Percentiles rank a stretch among this genome's conserved stretches.
These are phyloP conservation scores for Epichloe glyceriae DNA, from an alignment of 2,329 filamentous ascomycete genomes.

Conservation along the genomic window DNA sequence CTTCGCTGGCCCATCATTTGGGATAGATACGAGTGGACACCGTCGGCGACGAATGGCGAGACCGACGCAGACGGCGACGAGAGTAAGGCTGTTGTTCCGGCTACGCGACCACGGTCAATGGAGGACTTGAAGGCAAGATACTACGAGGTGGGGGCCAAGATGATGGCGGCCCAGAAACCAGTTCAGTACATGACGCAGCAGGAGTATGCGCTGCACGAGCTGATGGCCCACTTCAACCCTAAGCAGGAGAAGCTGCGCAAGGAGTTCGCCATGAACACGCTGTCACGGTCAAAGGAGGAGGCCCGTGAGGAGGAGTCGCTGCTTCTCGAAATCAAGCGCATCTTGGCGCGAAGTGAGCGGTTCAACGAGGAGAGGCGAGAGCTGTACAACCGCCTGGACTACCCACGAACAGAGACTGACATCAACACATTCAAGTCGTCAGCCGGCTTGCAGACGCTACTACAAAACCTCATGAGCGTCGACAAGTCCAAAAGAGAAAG, in stretches of 20 bases:
- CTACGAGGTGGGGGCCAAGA: conserved; percentile 71
- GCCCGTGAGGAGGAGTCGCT: conserved; percentile 85
- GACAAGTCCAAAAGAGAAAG: conserved; percentile 86
- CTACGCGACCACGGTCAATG: conserved; percentile 50
- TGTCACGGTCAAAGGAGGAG: conserved; percentile 73
- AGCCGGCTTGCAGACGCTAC: conserved; percentile 62
- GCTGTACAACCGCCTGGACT: conserved; percentile 75
- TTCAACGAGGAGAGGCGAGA: conserved; percentile 83
- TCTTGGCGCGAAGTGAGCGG: conserved; percentile 71
- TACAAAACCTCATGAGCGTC: conserved; percentile 68
- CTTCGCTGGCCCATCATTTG: conserved; percentile 83
- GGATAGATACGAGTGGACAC: conserved; percentile 75
- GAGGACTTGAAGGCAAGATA: conserved; percentile 89
- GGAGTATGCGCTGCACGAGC: conserved; percentile 73
- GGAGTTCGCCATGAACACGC: conserved; percentile 65
- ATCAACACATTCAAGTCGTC: conserved; percentile 71
- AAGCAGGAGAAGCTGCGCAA: conserved; percentile 69
- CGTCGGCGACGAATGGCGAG: conserved; percentile 31
- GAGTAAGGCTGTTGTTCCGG: conserved; percentile 40
- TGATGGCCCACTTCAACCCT: conserved; percentile 77
- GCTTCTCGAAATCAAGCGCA: conserved; percentile 81
- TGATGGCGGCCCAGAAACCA: conserved; percentile 69
- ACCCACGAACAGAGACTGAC: conserved; percentile 56
- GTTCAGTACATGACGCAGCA: conserved; percentile 75
- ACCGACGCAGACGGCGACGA: conserved; percentile 32